A percentile compares a stretch with the other conserved stretches of the same genome.
These are phyloP conservation scores for Chlamydomonas sp. DNA, from an alignment of 139 green algal genomes.

Conservation along the genomic window DNA sequence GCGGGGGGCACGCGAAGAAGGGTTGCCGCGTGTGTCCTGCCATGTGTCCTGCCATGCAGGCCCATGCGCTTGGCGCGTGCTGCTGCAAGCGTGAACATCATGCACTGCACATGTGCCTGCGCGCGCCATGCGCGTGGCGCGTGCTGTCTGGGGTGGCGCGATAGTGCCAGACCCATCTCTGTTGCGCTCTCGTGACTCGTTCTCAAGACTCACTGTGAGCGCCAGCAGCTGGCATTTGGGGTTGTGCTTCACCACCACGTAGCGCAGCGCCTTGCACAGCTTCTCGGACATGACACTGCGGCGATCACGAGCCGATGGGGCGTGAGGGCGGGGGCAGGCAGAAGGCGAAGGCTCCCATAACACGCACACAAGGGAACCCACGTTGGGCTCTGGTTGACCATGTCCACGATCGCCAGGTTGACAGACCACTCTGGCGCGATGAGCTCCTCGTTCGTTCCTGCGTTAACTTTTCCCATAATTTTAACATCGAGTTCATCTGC, in stretches of 20 bases:
- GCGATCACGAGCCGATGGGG: too few relatives aligned
- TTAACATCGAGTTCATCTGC: too few relatives aligned
- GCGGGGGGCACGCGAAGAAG: neutral
- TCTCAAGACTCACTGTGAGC: neutral
- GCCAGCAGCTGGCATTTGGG: neutral
- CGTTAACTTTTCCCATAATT: too few relatives aligned
- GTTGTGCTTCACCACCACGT: neutral
- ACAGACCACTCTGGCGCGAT: slow-evolving; percentile 1
- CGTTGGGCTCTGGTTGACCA: slow-evolving; percentile 6
- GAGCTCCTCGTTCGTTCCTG: neutral
- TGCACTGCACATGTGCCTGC: too few relatives aligned
- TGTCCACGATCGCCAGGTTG: slow-evolving; percentile 4
- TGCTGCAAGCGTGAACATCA: too few relatives aligned
- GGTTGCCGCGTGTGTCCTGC: too few relatives aligned
- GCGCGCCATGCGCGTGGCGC: too few relatives aligned
- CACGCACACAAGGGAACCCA: neutral
- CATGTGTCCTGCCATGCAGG: too few relatives aligned
- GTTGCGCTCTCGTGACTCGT: neutral
- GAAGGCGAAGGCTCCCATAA: neutral
- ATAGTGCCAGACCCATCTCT: too few relatives aligned
- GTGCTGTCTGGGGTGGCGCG: too few relatives aligned
- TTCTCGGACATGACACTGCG: slow-evolving; percentile 12
- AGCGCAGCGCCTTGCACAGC: neutral
- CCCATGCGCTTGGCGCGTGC: too few relatives aligned
- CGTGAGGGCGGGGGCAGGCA: neutral